phyloP scores from a whole-genome alignment of 257 asterid genomes.

The Solanum appendiculatum region DNA sequence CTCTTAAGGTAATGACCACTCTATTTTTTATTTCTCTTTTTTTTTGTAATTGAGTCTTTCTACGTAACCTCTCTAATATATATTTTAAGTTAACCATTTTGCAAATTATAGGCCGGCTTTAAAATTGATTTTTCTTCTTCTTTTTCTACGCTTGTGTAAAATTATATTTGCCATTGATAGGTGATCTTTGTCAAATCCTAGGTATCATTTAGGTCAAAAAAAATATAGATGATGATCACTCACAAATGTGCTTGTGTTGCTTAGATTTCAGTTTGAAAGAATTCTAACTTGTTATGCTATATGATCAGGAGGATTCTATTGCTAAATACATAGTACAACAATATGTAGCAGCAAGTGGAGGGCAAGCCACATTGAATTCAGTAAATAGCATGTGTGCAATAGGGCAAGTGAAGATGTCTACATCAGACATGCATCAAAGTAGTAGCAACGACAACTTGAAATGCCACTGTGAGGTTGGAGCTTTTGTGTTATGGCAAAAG shows the following conservation, averaged over 20 bases:
- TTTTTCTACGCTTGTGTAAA: not conserved
- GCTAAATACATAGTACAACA: slow-evolving; percentile 96
- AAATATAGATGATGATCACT: not conserved
- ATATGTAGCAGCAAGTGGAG: slow-evolving; percentile 90
- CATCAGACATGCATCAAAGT: slow-evolving; percentile 23
- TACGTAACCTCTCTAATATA: not conserved
- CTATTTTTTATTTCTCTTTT: not conserved
- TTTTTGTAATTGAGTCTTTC: not conserved
- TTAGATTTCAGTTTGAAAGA: not conserved
- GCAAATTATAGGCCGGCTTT: not conserved
- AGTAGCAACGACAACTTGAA: not conserved
- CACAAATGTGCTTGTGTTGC: not conserved
- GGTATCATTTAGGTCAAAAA: not conserved
- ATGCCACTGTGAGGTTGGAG: slow-evolving; percentile 48
- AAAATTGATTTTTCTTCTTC: not conserved
- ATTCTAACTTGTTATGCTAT: not conserved
- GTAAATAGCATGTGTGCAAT: slow-evolving; percentile 79
- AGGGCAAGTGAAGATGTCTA: slow-evolving; percentile 71
- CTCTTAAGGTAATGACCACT: slow-evolving; percentile 45
- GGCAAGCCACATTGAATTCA: slow-evolving; percentile 37
- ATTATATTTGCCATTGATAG: not conserved
- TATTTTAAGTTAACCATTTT: not conserved
- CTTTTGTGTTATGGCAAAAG: slow-evolving; percentile 86
- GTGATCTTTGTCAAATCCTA: not conserved
- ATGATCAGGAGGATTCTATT: slow-evolving; percentile 54